A percentile compares a stretch with the other conserved stretches of the same genome.
Conservation (phyloP, 1,284 basidiomycete genomes). For the Stereum hirsutum region DNA sequence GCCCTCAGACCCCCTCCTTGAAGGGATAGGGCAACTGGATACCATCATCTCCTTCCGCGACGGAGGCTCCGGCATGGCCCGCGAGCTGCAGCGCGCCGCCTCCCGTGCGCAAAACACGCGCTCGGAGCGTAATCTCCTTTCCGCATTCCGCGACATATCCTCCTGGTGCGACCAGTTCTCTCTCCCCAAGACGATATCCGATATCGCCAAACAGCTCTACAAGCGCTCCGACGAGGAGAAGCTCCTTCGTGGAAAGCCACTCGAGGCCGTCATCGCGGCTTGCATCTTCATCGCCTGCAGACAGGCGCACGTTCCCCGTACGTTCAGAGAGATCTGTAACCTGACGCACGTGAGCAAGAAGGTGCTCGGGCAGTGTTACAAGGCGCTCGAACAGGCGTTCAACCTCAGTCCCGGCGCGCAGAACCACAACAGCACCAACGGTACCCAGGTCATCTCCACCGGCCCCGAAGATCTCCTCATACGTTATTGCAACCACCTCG, state of each 20-base stretch:
- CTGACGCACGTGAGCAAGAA: slow-evolving; percentile 93
- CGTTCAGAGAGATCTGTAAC: slow-evolving; percentile 94
- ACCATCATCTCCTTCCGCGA: slow-evolving; percentile 94
- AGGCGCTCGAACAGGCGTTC: slow-evolving; percentile 88
- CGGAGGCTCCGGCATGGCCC: slow-evolving; percentile 87
- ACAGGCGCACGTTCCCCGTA: slow-evolving; percentile 87
- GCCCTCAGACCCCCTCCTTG: slow-evolving; percentile 87
- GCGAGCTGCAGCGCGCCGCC: slow-evolving; percentile 87
- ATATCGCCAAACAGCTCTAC: slow-evolving; percentile 95
- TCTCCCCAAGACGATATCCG: slow-evolving; percentile 89
- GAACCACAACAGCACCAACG: slow-evolving; percentile 18
- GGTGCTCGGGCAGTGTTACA: slow-evolving; percentile 91
- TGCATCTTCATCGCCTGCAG: slow-evolving; percentile 98
- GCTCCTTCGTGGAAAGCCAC: slow-evolving; percentile 84
- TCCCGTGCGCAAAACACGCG: slow-evolving; percentile 71
- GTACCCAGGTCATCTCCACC: slow-evolving; percentile 34
- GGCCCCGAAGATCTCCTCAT: slow-evolving; percentile 83
- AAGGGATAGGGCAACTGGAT: slow-evolving; percentile 89
- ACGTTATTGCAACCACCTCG: slow-evolving; percentile 93
- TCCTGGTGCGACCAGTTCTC: slow-evolving; percentile 94
- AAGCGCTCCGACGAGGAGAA: slow-evolving; percentile 96
- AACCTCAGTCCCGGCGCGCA: slow-evolving; percentile 73
- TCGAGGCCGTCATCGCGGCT: slow-evolving; percentile 91
- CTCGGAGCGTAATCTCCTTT: slow-evolving; percentile 78
- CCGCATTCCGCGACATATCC: slow-evolving; percentile 87